Conservation (phyloP, 805 yeast species). For the Torulaspora delbrueckii region DNA sequence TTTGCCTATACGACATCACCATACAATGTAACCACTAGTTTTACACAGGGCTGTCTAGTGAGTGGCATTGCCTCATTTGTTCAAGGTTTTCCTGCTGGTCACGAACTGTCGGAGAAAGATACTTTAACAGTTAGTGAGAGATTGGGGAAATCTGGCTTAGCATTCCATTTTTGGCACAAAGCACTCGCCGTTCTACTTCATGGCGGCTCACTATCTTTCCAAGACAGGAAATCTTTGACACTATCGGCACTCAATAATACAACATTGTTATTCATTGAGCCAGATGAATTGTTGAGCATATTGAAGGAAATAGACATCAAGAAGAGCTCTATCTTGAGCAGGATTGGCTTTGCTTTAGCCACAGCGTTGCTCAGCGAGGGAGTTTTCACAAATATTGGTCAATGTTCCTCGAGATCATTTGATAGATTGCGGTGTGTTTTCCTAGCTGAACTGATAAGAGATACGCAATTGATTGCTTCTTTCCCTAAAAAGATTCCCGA, state of each 20-base stretch:
- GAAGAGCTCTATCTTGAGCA: slow-evolving; percentile 14
- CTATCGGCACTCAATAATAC: slow-evolving; percentile 10
- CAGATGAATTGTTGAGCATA: slow-evolving; percentile 10
- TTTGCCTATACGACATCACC: slow-evolving; percentile 28
- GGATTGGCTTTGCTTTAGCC: slow-evolving; percentile 35
- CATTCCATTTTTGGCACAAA: slow-evolving; percentile 44
- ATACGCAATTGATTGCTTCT: slow-evolving; percentile 15
- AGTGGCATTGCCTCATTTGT: slow-evolving; percentile 50
- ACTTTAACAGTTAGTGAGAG: slow-evolving; percentile 28
- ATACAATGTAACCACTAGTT: slow-evolving; percentile 31
- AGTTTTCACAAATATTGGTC: slow-evolving; percentile 40
- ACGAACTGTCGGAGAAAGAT: slow-evolving; percentile 36
- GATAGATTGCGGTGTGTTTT: slow-evolving; percentile 41
- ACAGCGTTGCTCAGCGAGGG: slow-evolving; percentile 46
- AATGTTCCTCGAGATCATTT: slow-evolving; percentile 17
- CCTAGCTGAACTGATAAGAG: slow-evolving; percentile 31
- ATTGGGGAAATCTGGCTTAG: slow-evolving; percentile 11
- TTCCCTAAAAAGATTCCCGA: slow-evolving; percentile 18
- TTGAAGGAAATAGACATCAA: slow-evolving; percentile 1
- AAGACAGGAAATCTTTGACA: slow-evolving; percentile 25
- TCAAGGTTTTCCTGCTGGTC: slow-evolving; percentile 34
- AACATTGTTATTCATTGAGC: slow-evolving; percentile 22
- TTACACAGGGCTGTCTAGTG: slow-evolving; percentile 49
- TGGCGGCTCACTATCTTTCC: slow-evolving; percentile 33
- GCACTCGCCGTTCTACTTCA: slow-evolving; percentile 33